Base-by-base conservation (phyloP, 2,329 filamentous ascomycete species). In the Zymoseptoria tritici region DNA sequence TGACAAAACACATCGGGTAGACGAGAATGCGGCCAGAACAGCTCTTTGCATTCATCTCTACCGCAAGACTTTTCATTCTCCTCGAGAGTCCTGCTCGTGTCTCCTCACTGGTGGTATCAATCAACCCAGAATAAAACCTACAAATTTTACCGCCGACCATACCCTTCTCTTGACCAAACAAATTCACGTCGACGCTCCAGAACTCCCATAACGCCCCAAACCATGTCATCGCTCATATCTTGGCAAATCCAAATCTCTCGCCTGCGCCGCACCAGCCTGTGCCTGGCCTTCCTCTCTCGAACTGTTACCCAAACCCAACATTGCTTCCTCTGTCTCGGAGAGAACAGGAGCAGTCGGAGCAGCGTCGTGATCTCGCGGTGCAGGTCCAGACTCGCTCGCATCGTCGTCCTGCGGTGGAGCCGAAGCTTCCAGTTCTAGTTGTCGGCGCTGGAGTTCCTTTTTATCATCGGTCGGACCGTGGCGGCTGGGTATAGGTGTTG, bases 391-490 rank as follows among this genome's bases (percentile, higher is more conserved):
- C 24, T 52, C 49, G 3, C 55, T 54, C 2, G 31, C 49, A 22
- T 61, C 55, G 36, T 46, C 36, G 2, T 60, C 60, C 11, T 46
- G 54, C 2, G 70, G 70, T 2, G 78, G 78, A 3, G 75, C 76
- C 49, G 77, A 79, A 8, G 71, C 69, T 52, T 77, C 74, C 62
- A 74, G 65, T 62, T 77, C 68, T 4, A 79, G 64, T 54, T 74
- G 69, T 8, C 72, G 71, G 16, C 76, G 69, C 55, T 92, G 88
- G 6, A 91, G 77, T 71, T 95, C 90, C 66, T 87, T 85, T 72
- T 95, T 94, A 72, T 95, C 92, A 58, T 94, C 89, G 13, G 75
- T 78, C 2, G 76, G 63, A 50, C 2, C 5, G 59, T 54, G 6
- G 49, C 36, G 54, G 7, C 55, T 54, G 19, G 51, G 56, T 9